phyloP scores from a whole-genome alignment of 2,329 filamentous ascomycete species.

The Xylariaceae sp. region DNA sequence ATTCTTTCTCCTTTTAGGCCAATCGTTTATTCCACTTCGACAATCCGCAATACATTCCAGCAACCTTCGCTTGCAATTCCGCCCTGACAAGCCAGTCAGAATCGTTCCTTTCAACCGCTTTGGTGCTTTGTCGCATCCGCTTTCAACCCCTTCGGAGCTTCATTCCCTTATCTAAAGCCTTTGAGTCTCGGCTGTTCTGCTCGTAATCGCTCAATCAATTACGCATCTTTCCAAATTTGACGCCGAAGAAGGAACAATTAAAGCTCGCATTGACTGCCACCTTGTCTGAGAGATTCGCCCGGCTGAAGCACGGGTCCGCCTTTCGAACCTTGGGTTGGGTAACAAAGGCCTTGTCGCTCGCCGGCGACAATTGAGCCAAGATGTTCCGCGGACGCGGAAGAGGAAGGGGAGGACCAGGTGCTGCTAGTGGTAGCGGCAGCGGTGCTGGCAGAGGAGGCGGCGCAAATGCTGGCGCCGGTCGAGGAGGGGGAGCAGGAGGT shows the following conservation, averaged over 20 bases:
- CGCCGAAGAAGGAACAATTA: background rate
- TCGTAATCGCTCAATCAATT: background rate
- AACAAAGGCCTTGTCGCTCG: background rate
- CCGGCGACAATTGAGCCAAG: conserved; percentile 12
- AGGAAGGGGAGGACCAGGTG: conserved; percentile 1
- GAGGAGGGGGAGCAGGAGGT: conserved; percentile 14
- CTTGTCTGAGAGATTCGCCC: background rate
- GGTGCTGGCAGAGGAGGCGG: conserved; percentile 2
- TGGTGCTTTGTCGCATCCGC: conserved; percentile 3
- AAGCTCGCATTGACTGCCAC: background rate
- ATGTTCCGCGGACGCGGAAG: conserved; percentile 14
- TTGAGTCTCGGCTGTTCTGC: background rate
- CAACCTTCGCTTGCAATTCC: background rate
- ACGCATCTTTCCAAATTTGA: background rate
- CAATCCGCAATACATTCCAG: background rate
- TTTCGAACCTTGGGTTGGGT: background rate
- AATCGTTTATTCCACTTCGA: background rate
- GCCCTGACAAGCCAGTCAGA: too few species aligned
- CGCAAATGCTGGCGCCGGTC: conserved; percentile 12
- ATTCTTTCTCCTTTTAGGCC: background rate
- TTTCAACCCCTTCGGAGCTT: background rate
- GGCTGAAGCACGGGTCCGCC: background rate
- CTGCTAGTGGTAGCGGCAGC: background rate
- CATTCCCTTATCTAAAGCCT: background rate
- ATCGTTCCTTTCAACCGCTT: too few species aligned